Percentiles rank a stretch among this genome's conserved stretches.
These are phyloP conservation scores for Agaricus subrufescens DNA, from an alignment of 768 basidiomycete genomes.

Conservation along the genomic window DNA sequence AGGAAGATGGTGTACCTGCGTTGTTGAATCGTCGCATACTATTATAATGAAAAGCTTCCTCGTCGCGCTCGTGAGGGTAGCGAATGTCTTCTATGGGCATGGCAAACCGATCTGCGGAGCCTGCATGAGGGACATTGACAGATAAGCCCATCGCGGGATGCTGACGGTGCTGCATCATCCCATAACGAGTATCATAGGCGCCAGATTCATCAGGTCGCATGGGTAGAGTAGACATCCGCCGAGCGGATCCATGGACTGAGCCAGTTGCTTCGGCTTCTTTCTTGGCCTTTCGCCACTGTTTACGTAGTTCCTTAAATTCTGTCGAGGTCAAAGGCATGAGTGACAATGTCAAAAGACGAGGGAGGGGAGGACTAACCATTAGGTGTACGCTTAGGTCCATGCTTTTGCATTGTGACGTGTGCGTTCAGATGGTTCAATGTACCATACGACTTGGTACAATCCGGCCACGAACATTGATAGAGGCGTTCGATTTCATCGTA, in stretches of 20 bases:
- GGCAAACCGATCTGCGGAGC: slow-evolving; percentile 10
- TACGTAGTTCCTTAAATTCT: slow-evolving; percentile 99
- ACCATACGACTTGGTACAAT: slow-evolving; percentile 82
- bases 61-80: slow-evolving; percentile 11
- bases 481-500: slow-evolving; percentile 96
- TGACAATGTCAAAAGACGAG: slow-evolving; percentile 5
- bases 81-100: slow-evolving; percentile 12
- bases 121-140: slow-evolving; percentile 9
- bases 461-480: slow-evolving; percentile 81
- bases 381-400: slow-evolving; percentile 86
- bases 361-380: slow-evolving; percentile 54
- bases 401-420: slow-evolving; percentile 98
- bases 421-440: slow-evolving; percentile 97
- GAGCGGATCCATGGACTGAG: slow-evolving; percentile 18
- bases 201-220: slow-evolving; percentile 23
- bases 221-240: slow-evolving; percentile 26
- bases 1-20: slow-evolving; percentile 10
- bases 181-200: slow-evolving; percentile 30
- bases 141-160: slow-evolving; percentile 16
- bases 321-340: slow-evolving; percentile 17
- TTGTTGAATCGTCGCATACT: slow-evolving; percentile 10
- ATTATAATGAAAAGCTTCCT: slow-evolving; percentile 9
- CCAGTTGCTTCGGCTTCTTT: slow-evolving; percentile 53
- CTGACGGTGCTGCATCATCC: slow-evolving; percentile 17
- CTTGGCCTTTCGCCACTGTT: slow-evolving; percentile 93